These are phyloP conservation scores for Cetraspora pellucida DNA, from an alignment of 192 early-diverging fungal genomes.

Conservation along the genomic window DNA sequence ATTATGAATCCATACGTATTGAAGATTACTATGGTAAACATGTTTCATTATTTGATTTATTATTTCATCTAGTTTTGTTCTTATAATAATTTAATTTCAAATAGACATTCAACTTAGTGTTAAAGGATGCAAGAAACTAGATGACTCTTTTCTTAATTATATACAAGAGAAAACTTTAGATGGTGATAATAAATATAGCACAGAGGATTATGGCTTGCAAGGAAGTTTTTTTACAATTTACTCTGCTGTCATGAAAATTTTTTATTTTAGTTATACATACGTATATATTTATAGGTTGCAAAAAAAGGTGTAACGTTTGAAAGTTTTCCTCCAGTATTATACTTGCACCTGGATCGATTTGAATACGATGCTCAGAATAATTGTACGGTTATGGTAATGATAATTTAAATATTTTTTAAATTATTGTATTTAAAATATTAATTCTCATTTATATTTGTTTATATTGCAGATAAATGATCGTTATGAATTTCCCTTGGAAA, in stretches of 20 bases:
- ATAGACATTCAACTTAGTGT: constrained; percentile 97
- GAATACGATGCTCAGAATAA: constrained; percentile 95
- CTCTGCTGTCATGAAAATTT: neutral
- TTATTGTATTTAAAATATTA: neutral
- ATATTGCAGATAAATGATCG: constrained; percentile 81
- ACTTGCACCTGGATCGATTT: constrained; percentile 95
- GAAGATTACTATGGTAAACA: constrained; percentile 91
- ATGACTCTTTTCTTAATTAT: constrained; percentile 91
- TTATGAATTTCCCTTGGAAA: constrained; percentile 86
- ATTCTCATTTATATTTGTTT: neutral
- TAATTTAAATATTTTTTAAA: neutral
- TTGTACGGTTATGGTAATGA: constrained; percentile 79
- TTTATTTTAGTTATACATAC: neutral
- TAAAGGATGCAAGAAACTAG: constrained; percentile 85
- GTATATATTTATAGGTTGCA: constrained; percentile 61
- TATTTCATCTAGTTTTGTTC: neutral
- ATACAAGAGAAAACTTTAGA: constrained; percentile 88
- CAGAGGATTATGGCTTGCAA: constrained; percentile 92
- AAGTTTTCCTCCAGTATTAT: constrained; percentile 89
- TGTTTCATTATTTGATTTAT: neutral
- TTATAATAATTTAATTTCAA: neutral
- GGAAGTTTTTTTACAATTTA: constrained; percentile 5
- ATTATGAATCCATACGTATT: constrained; percentile 53
- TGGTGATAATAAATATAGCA: constrained; percentile 94
- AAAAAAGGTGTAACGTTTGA: constrained; percentile 96